Evolutionary conservation across 1,139 yeast genomes (phyloP), one percentile per base, ranked within the genome.

Genomic region (Kodamaea plutei): DNA sequence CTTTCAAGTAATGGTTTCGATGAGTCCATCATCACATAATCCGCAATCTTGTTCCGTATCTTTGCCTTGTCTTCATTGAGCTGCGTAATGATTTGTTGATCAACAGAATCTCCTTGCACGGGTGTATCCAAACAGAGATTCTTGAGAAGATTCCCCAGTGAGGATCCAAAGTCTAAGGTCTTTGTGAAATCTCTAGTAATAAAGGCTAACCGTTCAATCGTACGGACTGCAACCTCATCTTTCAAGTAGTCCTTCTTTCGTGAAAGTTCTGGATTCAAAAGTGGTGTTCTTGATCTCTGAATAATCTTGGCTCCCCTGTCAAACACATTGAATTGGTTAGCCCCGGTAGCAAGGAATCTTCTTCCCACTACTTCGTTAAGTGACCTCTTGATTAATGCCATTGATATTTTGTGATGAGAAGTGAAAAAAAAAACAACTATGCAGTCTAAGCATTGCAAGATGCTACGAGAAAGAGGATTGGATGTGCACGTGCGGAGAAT

Each of bases 141-240:
- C 31, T 58, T 61, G 22, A 64, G 35, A 69, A 50, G 78, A 55
- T 60, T 77, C 0, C 95, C 95, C 32, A 82, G 69, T 31, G 84
- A 79, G 8, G 81, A 69, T 3, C 95, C 95, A 36, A 82, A 70
- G 51, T 85, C 94, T 35, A 85, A 57, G 18, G 81, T 70, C 19
- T 64, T 60, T 11, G 69, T 64, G 44, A 84, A 78, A 18, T 73
- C 71, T 33, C 91, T 63, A 23, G 84, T 79, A 29, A 85, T 73
- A 50, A 83, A 83, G 3, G 88, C 79, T 30, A 85, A 56, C 38
- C 95, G 64, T 45, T 84, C 94, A 17, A 84, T 73, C 17, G 89
- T 79, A 36, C 85, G 73, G 15, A 63, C 49, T 1, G 93, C 89
- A 9, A 84, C 76, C 50, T 84, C 94, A 48, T 82, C 81, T 30